These are phyloP conservation scores for Suillus cothurnatus DNA, from an alignment of 768 basidiomycete genomes.

Conservation along the genomic window DNA sequence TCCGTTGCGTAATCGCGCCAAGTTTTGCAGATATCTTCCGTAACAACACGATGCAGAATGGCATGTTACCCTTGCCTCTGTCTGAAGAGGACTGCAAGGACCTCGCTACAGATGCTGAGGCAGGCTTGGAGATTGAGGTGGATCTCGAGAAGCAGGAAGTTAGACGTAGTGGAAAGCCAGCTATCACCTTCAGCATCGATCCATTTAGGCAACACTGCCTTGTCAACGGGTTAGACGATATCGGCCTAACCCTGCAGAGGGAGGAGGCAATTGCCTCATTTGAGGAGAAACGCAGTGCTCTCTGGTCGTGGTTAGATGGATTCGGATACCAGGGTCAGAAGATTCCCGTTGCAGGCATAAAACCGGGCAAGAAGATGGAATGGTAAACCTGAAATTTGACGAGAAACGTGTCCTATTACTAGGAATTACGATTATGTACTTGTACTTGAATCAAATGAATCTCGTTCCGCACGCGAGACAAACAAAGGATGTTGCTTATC, in stretches of 20 bases:
- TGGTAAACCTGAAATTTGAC: constrained; percentile 50
- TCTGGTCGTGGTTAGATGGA: constrained; percentile 97
- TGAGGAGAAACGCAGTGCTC: constrained; percentile 72
- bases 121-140: constrained; percentile 75
- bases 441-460: constrained; percentile 6
- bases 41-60: constrained; percentile 91
- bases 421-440: neutral
- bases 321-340: constrained; percentile 85
- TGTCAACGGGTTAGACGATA: constrained; percentile 95
- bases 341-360: constrained; percentile 55
- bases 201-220: constrained; percentile 92
- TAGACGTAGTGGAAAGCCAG: constrained; percentile 66
- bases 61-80: constrained; percentile 80
- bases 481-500: neutral
- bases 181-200: constrained; percentile 82
- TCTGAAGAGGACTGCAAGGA: constrained; percentile 69
- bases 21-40: constrained; percentile 92
- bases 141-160: constrained; percentile 85
- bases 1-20: constrained; percentile 84
- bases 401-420: neutral
- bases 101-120: constrained; percentile 78
- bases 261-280: constrained; percentile 72
- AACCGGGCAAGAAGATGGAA: constrained; percentile 58
- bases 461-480: neutral
- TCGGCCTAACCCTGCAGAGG: constrained; percentile 90